phyloP scores from a whole-genome alignment of 306 rosid genomes.

The Gastrolobium bilobum region DNA sequence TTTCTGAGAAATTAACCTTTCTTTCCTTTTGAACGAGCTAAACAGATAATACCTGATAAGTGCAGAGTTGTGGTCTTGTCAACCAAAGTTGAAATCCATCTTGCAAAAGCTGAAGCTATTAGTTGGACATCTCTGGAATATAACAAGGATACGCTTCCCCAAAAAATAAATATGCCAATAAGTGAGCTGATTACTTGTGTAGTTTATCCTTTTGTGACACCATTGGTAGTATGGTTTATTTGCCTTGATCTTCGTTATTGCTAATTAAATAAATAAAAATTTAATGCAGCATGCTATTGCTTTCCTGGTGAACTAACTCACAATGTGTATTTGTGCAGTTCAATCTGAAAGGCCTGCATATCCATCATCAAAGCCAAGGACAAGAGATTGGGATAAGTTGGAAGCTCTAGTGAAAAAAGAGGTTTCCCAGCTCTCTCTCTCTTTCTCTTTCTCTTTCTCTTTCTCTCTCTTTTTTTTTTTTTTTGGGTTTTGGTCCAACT shows the following conservation, averaged over 20 bases:
- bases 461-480: not conserved
- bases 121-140: constrained; percentile 82
- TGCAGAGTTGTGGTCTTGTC: constrained; percentile 71
- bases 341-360: constrained; percentile 71
- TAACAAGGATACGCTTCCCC: constrained; percentile 63
- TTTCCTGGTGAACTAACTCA: constrained; percentile 28
- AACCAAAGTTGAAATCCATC: constrained; percentile 89
- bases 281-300: constrained; percentile 27
- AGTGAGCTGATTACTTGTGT: constrained; percentile 54
- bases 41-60: constrained; percentile 83
- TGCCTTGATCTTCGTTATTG: constrained; percentile 1
- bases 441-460: not conserved
- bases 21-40: constrained; percentile 40
- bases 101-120: constrained; percentile 81
- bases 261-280: constrained; percentile 7
- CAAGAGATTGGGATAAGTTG: constrained; percentile 88
- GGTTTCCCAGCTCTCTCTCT: constrained; percentile 55
- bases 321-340: constrained; percentile 53
- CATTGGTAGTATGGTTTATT: constrained; percentile 22
- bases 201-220: not conserved
- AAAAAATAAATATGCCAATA: constrained; percentile 48
- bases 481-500: not conserved
- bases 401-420: constrained; percentile 90
- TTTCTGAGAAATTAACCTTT: constrained; percentile 27
- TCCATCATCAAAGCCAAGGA: constrained; percentile 83